Percentiles rank a stretch among this genome's conserved stretches.
Conservation (phyloP, 2,329 filamentous ascomycete genomes). For the Trichoderma afroharzianum region DNA sequence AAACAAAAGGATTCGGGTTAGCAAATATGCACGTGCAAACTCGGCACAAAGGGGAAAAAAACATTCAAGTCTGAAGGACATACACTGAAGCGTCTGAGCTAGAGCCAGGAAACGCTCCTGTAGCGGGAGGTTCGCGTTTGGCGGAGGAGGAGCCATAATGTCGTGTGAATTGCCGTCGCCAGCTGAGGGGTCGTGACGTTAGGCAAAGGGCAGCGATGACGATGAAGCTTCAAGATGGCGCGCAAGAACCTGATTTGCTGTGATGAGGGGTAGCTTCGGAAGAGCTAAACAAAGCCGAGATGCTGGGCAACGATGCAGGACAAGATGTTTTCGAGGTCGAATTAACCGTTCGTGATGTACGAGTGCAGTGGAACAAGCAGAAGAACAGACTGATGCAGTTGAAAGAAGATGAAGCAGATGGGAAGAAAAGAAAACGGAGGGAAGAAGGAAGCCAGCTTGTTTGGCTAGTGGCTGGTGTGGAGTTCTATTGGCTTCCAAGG, state of each 20-base stretch:
- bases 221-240: neutral
- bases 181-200: constrained; percentile 15
- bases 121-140: constrained; percentile 43
- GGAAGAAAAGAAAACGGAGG: neutral
- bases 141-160: constrained; percentile 2
- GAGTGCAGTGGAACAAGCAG: neutral
- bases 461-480: constrained; percentile 8
- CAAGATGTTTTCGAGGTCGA: neutral
- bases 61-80: constrained; percentile 33
- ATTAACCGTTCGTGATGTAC: neutral
- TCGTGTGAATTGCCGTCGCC: neutral
- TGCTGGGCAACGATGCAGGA: neutral
- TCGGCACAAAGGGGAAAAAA: neutral
- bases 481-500: constrained; percentile 13
- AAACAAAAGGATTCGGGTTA: constrained; percentile 31
- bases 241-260: neutral
- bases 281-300: neutral
- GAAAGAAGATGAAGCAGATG: neutral
- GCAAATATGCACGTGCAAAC: constrained; percentile 19
- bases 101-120: constrained; percentile 71
- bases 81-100: constrained; percentile 90
- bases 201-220: neutral
- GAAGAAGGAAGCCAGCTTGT: neutral
- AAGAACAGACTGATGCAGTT: neutral
- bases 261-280: constrained; percentile 3